Percentiles rank a stretch among this genome's conserved stretches.
phyloP scores from a whole-genome alignment of 1,284 basidiomycete species.

The Rhodotorula sp. region DNA sequence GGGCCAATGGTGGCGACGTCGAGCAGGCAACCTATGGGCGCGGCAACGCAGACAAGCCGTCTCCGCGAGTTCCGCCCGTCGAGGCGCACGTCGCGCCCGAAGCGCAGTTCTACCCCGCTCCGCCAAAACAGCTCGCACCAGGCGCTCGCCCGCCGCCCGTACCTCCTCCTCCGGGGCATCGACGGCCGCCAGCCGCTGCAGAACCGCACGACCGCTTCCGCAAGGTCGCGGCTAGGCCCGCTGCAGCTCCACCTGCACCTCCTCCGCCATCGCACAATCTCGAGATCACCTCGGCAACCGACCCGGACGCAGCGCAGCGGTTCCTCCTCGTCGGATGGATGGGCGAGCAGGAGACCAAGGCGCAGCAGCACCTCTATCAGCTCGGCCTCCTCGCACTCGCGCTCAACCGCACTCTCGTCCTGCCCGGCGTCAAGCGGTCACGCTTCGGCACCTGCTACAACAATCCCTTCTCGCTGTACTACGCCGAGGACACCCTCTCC shows the following conservation, averaged over 20 bases:
- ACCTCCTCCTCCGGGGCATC: no score
- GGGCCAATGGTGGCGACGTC: background rate
- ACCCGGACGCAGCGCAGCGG: slow-evolving; percentile 1
- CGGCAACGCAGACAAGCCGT: background rate
- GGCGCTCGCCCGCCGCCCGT: background rate
- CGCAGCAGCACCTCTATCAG: slow-evolving; percentile 46
- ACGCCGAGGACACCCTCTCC: slow-evolving; percentile 36
- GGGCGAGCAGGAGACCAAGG: slow-evolving; percentile 50
- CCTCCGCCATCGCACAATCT: background rate
- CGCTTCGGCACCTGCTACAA: slow-evolving; percentile 43
- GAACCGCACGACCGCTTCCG: background rate
- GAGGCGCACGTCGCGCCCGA: background rate
- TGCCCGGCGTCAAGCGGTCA: slow-evolving; percentile 44
- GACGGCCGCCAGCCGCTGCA: background rate
- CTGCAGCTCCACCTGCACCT: background rate
- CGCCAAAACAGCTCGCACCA: background rate
- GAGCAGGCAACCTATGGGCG: slow-evolving; percentile 12
- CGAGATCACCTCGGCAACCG: slow-evolving; percentile 8
- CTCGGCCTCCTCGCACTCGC: slow-evolving; percentile 45
- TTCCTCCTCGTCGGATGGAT: slow-evolving; percentile 45
- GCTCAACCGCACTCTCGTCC: slow-evolving; percentile 46
- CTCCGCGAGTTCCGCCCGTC: background rate
- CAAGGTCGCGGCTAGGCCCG: background rate
- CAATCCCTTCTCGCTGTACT: slow-evolving; percentile 47
- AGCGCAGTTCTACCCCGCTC: background rate